Percentiles rank a stretch among this genome's conserved stretches.
Conservation (phyloP, 1,284 basidiomycete species). For the Fomitopsis betulina region DNA sequence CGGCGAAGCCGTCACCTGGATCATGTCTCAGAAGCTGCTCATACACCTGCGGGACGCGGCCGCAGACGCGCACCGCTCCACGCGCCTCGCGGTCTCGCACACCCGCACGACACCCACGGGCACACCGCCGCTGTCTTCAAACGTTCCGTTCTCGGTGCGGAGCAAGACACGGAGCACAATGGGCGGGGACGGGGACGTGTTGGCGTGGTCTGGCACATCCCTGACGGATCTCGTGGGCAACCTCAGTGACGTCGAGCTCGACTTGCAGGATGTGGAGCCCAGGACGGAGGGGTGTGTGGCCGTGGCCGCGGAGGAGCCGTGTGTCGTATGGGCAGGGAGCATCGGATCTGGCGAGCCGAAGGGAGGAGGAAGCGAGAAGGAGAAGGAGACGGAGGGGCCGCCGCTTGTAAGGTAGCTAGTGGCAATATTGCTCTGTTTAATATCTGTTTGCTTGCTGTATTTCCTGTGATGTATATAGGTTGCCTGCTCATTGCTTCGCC, state of each 20-base stretch:
- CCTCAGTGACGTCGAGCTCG: conserved; percentile 8
- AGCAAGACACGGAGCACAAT: neutral
- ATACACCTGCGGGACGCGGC: conserved; percentile 29
- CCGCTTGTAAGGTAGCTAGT: too few relatives aligned
- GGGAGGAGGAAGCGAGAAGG: neutral
- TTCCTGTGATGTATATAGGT: neutral
- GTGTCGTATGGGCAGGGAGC: conserved; percentile 1
- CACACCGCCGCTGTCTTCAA: neutral
- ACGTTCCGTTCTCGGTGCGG: neutral
- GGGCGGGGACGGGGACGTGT: conserved; percentile 1
- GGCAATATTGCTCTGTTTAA: neutral
- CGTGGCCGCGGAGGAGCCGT: neutral
- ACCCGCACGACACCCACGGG: neutral
- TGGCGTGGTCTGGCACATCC: neutral
- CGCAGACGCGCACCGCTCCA: conserved; percentile 17
- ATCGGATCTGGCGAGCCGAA: neutral
- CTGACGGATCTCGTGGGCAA: conserved; percentile 1
- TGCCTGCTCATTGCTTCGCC: too few relatives aligned
- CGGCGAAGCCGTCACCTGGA: conserved; percentile 31
- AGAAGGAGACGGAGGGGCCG: neutral
- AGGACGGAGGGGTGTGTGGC: conserved; percentile 1
- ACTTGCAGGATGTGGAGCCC: conserved; percentile 19
- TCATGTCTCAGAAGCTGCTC: conserved; percentile 34
- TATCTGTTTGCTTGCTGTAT: neutral
- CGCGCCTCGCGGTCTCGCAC: conserved; percentile 16